Base-by-base conservation (phyloP, 352 stramenopile genomes). In the Elongisporangium senticosum region DNA sequence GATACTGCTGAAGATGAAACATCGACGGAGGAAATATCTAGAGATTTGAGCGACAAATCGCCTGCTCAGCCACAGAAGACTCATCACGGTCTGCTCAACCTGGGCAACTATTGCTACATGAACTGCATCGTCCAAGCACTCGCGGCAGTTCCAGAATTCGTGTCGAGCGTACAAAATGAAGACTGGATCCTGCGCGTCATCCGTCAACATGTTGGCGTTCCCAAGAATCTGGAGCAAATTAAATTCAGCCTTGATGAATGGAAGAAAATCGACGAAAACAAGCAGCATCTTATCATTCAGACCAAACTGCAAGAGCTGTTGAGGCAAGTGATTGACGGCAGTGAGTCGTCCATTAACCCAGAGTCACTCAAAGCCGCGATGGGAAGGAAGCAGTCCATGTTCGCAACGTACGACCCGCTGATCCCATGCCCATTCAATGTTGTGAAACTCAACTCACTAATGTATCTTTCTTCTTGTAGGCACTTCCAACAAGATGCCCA, bases 21-120 rank as follows among this genome's bases (percentile, higher is more conserved):
- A 28, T 68, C 24, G 43, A n/a, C 37, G 20, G 52, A 47, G 23
- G 62, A 51, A 4, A 21, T 10, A 4, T 19, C 37, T 24, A 33
- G 20, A 20, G 47, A 51, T 37, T 61, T 43, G 33, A 43, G 11
- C 4, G 33, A 43, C 2, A 15, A 56, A 13, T 39, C 58, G 5
- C 51, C 55, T 21, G 59, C 65, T 55, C 65, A 49, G 28, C 60
- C 59, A 19, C 67, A 69, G 23, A 75, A 77, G 47, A 81, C 77
- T n/a, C 81, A 71, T 0, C 86, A 93, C 39, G 96, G 96, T n/a
- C 72, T 98, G 19, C 62, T 97, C 19, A 98, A 98, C 65, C 68
- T 98, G 15, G 96, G 96, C 55, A 93, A 96, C 60, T 93, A 88
- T 58, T 96, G 87, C 68, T 96, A 96, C 64, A 95, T 98, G 78